Evolutionary conservation across 2,329 filamentous ascomycete genomes (phyloP), one percentile per base, ranked within the genome.

Genomic region (Epichloe uncinata): DNA sequence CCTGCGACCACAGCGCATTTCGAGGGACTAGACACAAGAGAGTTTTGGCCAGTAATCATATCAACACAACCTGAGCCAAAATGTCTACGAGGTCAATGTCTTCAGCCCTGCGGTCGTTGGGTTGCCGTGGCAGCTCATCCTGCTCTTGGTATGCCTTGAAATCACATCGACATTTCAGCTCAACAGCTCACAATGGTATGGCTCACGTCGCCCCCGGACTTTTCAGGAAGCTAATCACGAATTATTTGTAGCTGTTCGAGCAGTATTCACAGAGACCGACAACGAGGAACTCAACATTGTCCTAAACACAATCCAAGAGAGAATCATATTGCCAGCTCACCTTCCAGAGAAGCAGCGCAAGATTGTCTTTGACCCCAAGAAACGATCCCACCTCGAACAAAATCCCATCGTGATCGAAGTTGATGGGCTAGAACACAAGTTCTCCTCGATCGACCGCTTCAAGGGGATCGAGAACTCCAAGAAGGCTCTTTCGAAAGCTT

Each of bases 291-390:
- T 85, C 52, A 73, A 82, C 61, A 51, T 62, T 12, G 59, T 73
- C 34, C 73, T 85, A 53, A 61, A 64, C 40, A 63, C 58, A 20
- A 72, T 84, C 60, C 78, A 81, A 55, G 65, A 72, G 43, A 75
- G 75, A 56, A 72, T 82, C 62, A 75, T 85, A 61, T 65, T 85
- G 41, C 81, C 81, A n/a, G 65, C 72, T 34, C 76, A 80, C 60
- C 75, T 86, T 30, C 69, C 73, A 20, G 51, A 61, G 30, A 63
- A 66, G 47, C 75, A 84, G 65, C 74, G 70, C 57, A 69, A 73
- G 56, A 69, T 75, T 52, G 64, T 85, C 56, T 74, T 72, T 65
- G 66, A 69, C 52, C 54, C 60, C 13, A 71, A 69, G 53, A 68
- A 72, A 62, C 66, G 69, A 55, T 65, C 71, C 54, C 63, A 63